Conservation (phyloP, 208 protist genomes). For the Leishmania turanica region DNA sequence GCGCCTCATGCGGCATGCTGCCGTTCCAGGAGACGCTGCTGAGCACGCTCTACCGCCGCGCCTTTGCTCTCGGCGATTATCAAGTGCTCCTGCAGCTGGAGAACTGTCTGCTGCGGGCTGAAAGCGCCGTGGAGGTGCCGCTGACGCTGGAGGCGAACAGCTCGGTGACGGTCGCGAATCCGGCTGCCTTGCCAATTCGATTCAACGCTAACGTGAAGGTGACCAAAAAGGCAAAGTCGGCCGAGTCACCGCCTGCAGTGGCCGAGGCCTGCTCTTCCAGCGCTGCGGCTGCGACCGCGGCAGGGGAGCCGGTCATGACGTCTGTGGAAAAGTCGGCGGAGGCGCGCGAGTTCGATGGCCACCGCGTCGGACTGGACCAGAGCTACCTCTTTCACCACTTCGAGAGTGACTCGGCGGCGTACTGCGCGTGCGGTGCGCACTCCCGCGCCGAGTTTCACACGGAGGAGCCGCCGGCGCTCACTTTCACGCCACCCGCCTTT, state of each 20-base stretch:
- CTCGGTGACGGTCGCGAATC: conserved; percentile 20
- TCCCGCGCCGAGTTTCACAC: conserved; percentile 59
- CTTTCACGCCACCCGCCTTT: conserved; percentile 49
- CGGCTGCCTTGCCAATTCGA: conserved; percentile 6
- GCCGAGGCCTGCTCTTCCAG: background rate
- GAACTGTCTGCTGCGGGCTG: conserved; percentile 65
- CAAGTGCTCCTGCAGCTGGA: conserved; percentile 78
- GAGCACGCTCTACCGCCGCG: conserved; percentile 66
- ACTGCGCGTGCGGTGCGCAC: conserved; percentile 60
- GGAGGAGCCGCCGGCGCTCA: conserved; percentile 35
- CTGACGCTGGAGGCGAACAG: conserved; percentile 31
- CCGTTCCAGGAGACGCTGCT: conserved; percentile 78
- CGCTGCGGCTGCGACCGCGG: background rate
- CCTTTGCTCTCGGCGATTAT: conserved; percentile 57
- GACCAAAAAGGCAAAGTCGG: conserved; percentile 19
- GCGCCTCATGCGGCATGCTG: conserved; percentile 46
- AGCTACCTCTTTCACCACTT: conserved; percentile 82
- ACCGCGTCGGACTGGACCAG: conserved; percentile 30
- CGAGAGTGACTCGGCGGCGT: conserved; percentile 43
- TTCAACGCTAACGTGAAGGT: background rate
- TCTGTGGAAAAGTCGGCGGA: conserved; percentile 21
- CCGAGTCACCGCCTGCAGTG: background rate
- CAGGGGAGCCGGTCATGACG: conserved; percentile 6
- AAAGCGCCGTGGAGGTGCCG: conserved; percentile 28
- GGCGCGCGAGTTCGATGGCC: conserved; percentile 36